phyloP scores from a whole-genome alignment of 2,329 filamentous ascomycete species.

The Xylariaceae sp. region DNA sequence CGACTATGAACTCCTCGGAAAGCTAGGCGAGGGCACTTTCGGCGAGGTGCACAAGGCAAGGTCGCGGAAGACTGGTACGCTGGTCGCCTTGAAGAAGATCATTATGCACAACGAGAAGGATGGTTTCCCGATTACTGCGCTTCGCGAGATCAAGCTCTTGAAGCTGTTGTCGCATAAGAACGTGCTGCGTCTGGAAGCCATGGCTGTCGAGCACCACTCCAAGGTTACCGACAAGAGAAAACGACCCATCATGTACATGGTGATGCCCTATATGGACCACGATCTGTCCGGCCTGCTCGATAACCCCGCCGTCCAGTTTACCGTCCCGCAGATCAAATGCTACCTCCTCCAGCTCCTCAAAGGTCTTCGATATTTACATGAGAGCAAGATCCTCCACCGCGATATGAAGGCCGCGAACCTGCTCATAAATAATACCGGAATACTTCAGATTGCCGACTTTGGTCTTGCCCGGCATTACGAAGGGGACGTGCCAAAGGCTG shows the following conservation, averaged over 20 bases:
- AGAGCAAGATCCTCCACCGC: conserved; percentile 81
- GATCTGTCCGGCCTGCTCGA: conserved; percentile 95
- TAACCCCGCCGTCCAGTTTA: conserved; percentile 83
- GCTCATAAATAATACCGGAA: conserved; percentile 87
- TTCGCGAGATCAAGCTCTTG: conserved; percentile 94
- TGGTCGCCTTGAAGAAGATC: conserved; percentile 95
- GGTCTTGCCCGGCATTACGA: conserved; percentile 91
- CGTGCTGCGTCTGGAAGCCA: conserved; percentile 80
- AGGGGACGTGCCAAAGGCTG: conserved; percentile 67
- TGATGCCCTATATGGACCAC: conserved; percentile 97
- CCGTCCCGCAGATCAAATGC: conserved; percentile 90
- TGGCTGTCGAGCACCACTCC: conserved; percentile 74
- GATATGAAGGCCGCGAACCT: conserved; percentile 99
- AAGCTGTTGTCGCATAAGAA: conserved; percentile 93
- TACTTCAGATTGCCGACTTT: conserved; percentile 95
- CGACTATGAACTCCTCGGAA: conserved; percentile 72
- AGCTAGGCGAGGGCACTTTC: conserved; percentile 93
- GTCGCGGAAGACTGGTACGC: conserved; percentile 62
- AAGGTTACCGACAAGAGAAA: conserved; percentile 61
- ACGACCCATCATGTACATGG: conserved; percentile 93
- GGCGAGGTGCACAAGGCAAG: conserved; percentile 89
- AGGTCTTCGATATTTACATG: conserved; percentile 83
- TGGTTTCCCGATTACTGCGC: conserved; percentile 96
- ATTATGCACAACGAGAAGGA: conserved; percentile 99
- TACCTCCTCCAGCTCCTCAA: conserved; percentile 92